phyloP scores from a whole-genome alignment of 2,329 filamentous ascomycete species.

The Ophiostoma sp. region DNA sequence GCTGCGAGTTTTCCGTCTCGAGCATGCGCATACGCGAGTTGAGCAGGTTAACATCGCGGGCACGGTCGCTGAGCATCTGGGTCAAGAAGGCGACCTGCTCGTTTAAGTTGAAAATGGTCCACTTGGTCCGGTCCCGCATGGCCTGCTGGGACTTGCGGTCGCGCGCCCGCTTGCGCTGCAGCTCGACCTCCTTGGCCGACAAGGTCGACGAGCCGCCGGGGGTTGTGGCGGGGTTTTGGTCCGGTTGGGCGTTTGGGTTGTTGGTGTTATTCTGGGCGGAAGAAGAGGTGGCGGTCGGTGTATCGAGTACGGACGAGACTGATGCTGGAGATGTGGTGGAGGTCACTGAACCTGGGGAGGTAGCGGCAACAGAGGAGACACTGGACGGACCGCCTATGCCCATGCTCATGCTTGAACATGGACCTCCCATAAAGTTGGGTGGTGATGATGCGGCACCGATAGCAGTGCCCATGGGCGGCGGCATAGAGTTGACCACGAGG shows the following conservation, averaged over 20 bases:
- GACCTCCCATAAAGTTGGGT: background rate
- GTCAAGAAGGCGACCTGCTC: slow-evolving; percentile 36
- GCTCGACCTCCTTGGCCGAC: slow-evolving; percentile 31
- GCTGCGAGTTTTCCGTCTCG: slow-evolving; percentile 35
- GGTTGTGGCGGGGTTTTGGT: background rate
- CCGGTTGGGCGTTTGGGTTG: background rate
- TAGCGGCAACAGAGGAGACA: slow-evolving; percentile 4
- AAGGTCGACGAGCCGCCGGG: background rate
- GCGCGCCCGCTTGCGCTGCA: slow-evolving; percentile 37
- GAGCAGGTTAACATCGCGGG: slow-evolving; percentile 29
- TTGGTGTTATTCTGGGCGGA: background rate
- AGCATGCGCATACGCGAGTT: slow-evolving; percentile 32
- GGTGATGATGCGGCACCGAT: slow-evolving; percentile 8
- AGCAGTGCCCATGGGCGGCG: slow-evolving; percentile 6
- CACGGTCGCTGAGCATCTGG: slow-evolving; percentile 32
- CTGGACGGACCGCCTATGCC: slow-evolving; percentile 5
- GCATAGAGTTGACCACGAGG: slow-evolving; percentile 4
- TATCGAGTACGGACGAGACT: background rate
- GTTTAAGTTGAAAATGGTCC: slow-evolving; percentile 36
- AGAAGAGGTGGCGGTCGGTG: background rate
- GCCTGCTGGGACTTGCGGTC: slow-evolving; percentile 40
- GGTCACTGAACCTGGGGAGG: slow-evolving; percentile 7
- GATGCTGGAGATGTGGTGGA: slow-evolving; percentile 19
- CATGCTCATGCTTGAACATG: background rate
- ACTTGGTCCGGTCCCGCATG: slow-evolving; percentile 39